Base-by-base conservation (phyloP, 2,329 filamentous ascomycete species). In the Nigrospora sphaerica region DNA sequence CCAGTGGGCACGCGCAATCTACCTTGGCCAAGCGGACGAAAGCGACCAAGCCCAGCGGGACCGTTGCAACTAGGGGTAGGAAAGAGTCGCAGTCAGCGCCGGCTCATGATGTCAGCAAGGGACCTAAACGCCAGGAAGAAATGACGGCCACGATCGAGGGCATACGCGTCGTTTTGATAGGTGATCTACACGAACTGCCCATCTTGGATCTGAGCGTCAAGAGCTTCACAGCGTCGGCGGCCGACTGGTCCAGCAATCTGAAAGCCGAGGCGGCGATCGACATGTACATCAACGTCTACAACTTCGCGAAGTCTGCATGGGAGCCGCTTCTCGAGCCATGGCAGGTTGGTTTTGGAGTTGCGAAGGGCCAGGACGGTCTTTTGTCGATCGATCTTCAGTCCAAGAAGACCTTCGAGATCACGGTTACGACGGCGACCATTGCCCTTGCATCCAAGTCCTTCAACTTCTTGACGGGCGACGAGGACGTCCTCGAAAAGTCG, bases 251-350 rank as follows among this genome's bases (percentile, higher is more conserved):
- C 1, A 85, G 83, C 6, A 85, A 84, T 18, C 75, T 98, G 64
- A 90, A 84, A 58, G 92, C 88, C 0, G 89, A 96, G 60, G 87
- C 89, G 0, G 86, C 81, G n/a, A 83, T 98, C 41, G 89, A 96
- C 52, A 89, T 92, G 53, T 95, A 95, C 65, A 80, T 95, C 57
- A 98, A 97, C 58, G 85, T 98, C 23, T 98, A 95, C 74, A 98
- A 98, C 66, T 98, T 98, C 68, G 93, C 93, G 13, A 98, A 98
- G 64, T 98, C 93, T 0, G 89, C 90, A 4, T 98, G 93, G 93
- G 93, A 98, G 64, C 93, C 93, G 3, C 70, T 98, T 32, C 81
- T 98, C 23, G 93, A 98, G 63, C 95, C 95, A 9, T 98, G 93
- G 93, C 83, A 92, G 54, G 75, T 97, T n/a, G 90, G 90, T 2